Conservation (phyloP, 2,329 filamentous ascomycete genomes). For the Aureobasidium sp. region DNA sequence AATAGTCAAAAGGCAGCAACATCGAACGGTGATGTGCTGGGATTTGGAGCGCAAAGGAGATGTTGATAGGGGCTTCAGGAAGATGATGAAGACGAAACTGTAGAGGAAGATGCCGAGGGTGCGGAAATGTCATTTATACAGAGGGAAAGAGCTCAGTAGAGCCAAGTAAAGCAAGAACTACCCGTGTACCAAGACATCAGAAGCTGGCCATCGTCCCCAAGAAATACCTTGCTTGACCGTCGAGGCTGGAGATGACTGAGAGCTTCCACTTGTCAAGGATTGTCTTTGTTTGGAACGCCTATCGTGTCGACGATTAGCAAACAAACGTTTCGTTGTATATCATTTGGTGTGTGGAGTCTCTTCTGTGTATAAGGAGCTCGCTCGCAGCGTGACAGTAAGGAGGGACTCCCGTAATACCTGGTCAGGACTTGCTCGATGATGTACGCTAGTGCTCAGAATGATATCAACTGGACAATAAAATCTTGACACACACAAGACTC, state of each 20-base stretch:
- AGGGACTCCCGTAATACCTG: not conserved
- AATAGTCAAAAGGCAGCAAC: not conserved
- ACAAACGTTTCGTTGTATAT: not conserved
- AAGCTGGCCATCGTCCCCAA: not conserved
- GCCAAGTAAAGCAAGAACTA: constrained; percentile 3
- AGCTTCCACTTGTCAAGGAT: not conserved
- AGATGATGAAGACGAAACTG: not conserved
- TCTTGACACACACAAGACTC: not conserved
- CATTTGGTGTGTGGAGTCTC: not conserved
- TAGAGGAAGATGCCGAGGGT: not conserved
- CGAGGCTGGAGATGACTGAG: not conserved
- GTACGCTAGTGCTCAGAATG: not conserved
- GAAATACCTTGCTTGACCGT: not conserved
- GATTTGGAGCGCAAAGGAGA: not conserved
- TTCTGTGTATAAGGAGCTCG: no score
- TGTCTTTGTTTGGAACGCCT: not conserved
- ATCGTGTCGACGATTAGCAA: not conserved
- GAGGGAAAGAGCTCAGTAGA: not conserved
- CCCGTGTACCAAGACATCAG: not conserved
- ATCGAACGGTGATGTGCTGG: not conserved
- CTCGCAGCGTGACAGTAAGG: not conserved
- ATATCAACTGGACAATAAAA: not conserved
- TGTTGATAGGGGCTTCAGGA: not conserved
- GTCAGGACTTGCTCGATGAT: not conserved
- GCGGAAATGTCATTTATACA: not conserved